Conservation (phyloP, 208 protist genomes). For the Trichomonas gallinae region DNA sequence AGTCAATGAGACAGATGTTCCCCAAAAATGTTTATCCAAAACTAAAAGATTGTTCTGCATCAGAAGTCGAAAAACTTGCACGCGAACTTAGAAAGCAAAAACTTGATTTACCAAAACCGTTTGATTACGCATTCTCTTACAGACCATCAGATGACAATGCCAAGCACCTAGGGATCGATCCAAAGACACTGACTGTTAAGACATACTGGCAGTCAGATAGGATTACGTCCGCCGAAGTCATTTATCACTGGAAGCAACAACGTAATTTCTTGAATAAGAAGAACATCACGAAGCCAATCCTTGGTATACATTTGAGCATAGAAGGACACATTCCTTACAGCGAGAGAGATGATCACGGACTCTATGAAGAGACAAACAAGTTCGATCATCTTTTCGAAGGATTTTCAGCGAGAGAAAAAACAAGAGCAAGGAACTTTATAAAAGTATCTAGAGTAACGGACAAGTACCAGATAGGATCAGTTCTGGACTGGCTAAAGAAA, state of each 20-base stretch:
- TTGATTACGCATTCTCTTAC: neutral
- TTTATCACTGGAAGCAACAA: neutral
- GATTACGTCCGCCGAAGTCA: neutral
- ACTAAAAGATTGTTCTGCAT: neutral
- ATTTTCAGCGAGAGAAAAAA: neutral
- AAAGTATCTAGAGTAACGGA: neutral
- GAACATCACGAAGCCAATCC: neutral
- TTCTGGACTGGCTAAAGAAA: neutral
- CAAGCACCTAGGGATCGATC: neutral
- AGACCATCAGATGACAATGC: neutral
- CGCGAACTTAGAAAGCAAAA: neutral
- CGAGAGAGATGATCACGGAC: neutral
- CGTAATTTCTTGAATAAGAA: neutral
- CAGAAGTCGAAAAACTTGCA: neutral
- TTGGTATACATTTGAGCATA: neutral
- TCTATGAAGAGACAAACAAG: neutral
- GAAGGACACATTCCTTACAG: neutral
- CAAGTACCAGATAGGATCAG: neutral
- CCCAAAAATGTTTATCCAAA: neutral
- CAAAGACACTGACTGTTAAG: neutral
- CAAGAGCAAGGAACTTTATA: neutral
- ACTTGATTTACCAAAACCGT: neutral
- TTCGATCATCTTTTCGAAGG: too few species aligned
- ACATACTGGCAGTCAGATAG: neutral
- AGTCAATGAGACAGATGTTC: neutral